Base-by-base conservation (phyloP, 352 stramenopile species). In the Phytopythium vexans region DNA sequence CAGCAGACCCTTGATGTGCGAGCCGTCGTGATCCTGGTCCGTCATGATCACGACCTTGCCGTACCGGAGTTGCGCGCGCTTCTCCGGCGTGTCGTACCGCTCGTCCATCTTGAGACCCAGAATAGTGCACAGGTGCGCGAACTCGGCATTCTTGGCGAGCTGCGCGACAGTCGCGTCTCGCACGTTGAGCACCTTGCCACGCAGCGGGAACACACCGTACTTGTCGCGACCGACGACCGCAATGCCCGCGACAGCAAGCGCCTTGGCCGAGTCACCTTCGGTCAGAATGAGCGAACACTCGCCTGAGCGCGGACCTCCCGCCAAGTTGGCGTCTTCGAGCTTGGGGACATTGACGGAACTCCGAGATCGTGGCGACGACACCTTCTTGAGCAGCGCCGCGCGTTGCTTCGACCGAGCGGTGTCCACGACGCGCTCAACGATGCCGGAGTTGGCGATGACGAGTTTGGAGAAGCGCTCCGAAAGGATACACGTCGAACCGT, bases 11-110 rank as follows among this genome's bases (percentile, higher is more conserved):
- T 99, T 99, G 82, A 99, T 99, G 73, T 99, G 97, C 37, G 86
- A 98, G 8, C 97, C 96, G 52, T 98, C 94, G 56, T 98, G 94
- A 75, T 99, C 98, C 81, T 99, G 98, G 84, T 99, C 98, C 6
- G 97, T 98, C 98, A 99, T 99, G 62, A 99, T 97, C 71, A 99
- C 96, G 36, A 99, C 75, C 56, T 97, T 96, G n/a, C 98, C 98
- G 62, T 99, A 99, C 16, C 98, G 92, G 40, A 99, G 77, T 32
- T 82, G 85, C 55, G 75, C 57, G 11, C 82, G 70, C 54, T 97
- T 97, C 48, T 98, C 92, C 32, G 87, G 82, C 49, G 81, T 92
- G 52, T 89, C 78, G 77, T 99, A 99, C 9, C 74, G 77, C 21
- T 90, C 87, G 33, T 94, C 93, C 77, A 98, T 98, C 52, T 98